Evolutionary conservation across 257 asterid genomes (phyloP).

Genomic region (Nicotiana undulata): DNA sequence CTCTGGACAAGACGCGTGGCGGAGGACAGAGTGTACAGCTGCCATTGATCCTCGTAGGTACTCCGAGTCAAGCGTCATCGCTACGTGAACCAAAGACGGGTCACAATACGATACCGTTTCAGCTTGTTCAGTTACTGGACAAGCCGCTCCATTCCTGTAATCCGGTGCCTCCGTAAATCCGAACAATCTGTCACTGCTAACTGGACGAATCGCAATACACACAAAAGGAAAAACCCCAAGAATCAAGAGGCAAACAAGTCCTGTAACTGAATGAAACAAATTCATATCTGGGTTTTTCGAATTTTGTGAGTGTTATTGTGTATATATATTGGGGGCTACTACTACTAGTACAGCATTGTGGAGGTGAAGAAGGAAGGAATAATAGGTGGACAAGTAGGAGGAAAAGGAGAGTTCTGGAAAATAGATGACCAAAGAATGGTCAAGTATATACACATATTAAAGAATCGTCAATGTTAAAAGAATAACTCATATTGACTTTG

Average conservation of each 20-base stretch:
- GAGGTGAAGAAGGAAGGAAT: background rate
- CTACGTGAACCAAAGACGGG: background rate
- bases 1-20: slow-evolving; percentile 12
- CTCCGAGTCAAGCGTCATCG: slow-evolving; percentile 8
- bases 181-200: background rate
- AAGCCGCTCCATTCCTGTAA: background rate
- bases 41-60: slow-evolving; percentile 9
- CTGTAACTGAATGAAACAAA: background rate
- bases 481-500: background rate
- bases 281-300: background rate
- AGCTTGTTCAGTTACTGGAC: background rate
- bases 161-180: slow-evolving; percentile 10
- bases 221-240: background rate
- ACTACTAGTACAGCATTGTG: background rate
- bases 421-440: background rate
- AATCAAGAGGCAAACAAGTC: background rate
- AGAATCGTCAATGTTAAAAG: background rate
- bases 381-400: background rate
- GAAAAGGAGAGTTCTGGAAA: background rate
- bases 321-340: background rate
- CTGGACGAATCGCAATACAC: background rate
- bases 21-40: slow-evolving; percentile 11
- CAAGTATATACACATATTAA: background rate
- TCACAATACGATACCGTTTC: background rate
- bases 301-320: background rate